A percentile compares a stretch with the other conserved stretches of the same genome.
Conservation (phyloP, 176 grass and related monocot genomes). For the Carex scoparia region DNA sequence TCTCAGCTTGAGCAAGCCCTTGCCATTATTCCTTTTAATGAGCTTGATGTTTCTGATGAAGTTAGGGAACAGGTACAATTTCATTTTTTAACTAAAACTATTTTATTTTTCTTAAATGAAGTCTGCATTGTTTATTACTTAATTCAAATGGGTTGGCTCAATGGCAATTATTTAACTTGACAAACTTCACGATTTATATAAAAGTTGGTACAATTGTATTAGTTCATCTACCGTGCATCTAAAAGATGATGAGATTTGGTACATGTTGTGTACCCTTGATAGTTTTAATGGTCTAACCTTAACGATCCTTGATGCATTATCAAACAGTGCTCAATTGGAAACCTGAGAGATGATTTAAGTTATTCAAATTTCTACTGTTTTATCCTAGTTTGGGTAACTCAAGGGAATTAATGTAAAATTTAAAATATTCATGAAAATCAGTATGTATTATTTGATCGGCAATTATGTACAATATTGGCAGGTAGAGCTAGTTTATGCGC, state of each 20-base stretch:
- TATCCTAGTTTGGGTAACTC: neutral
- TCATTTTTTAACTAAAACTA: constrained; percentile 10
- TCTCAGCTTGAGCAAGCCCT: constrained; percentile 69
- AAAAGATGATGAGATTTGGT: neutral
- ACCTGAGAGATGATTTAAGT: neutral
- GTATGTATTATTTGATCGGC: neutral
- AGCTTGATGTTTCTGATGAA: constrained; percentile 92
- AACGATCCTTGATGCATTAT: neutral
- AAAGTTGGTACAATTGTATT: neutral
- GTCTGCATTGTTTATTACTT: neutral
- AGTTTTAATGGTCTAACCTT: neutral
- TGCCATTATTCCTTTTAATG: constrained; percentile 62
- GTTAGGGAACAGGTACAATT: constrained; percentile 80
- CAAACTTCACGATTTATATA: neutral
- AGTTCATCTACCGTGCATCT: neutral
- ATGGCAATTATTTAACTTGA: neutral
- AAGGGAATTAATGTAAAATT: neutral
- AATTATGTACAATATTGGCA: constrained; percentile 33
- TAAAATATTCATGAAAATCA: neutral
- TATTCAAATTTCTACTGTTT: neutral
- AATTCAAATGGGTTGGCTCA: neutral
- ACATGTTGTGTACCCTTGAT: neutral
- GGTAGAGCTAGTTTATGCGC: constrained; percentile 80
- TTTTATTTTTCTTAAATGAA: neutral
- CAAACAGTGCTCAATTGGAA: neutral